Percentiles rank a stretch among this genome's conserved stretches.
Evolutionary conservation across 345 rosid species (phyloP).

Genomic region (Stellera chamaejasme): DNA sequence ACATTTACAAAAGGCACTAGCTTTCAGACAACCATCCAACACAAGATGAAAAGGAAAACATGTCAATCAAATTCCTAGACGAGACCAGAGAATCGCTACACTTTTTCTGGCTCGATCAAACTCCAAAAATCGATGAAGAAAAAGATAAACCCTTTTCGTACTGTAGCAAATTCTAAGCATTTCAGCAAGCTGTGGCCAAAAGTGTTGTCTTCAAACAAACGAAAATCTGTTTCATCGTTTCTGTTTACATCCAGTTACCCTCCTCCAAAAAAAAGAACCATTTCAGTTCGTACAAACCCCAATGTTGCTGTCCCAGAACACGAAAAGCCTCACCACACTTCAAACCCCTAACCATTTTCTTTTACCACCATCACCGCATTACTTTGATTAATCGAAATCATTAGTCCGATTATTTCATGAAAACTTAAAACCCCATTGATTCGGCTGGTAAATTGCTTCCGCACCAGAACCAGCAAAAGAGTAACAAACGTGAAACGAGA

Average conservation of each 20-base stretch:
- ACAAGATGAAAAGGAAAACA: background rate
- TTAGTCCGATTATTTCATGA: background rate
- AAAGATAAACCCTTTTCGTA: background rate
- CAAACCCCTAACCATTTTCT: background rate
- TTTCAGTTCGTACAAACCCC: too few relatives aligned
- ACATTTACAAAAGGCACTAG: conserved; percentile 10
- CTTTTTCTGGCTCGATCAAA: too few relatives aligned
- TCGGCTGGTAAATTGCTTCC: too few relatives aligned
- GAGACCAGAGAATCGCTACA: background rate
- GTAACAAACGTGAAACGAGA: background rate
- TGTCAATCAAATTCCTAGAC: background rate
- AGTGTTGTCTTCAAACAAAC: too few relatives aligned
- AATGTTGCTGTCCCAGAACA: too few relatives aligned
- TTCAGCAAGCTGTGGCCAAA: too few relatives aligned
- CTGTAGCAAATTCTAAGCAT: background rate
- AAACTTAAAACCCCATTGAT: background rate
- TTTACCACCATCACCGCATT: background rate
- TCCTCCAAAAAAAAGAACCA: too few relatives aligned
- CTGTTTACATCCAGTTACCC: too few relatives aligned
- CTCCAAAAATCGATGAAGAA: background rate
- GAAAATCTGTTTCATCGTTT: too few relatives aligned
- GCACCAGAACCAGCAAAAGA: too few relatives aligned
- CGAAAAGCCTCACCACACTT: background rate
- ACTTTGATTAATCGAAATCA: too few relatives aligned
- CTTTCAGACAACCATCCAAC: too few relatives aligned